Conservation (phyloP, 2,329 filamentous ascomycete species). For the Teratosphaeria viscida region DNA sequence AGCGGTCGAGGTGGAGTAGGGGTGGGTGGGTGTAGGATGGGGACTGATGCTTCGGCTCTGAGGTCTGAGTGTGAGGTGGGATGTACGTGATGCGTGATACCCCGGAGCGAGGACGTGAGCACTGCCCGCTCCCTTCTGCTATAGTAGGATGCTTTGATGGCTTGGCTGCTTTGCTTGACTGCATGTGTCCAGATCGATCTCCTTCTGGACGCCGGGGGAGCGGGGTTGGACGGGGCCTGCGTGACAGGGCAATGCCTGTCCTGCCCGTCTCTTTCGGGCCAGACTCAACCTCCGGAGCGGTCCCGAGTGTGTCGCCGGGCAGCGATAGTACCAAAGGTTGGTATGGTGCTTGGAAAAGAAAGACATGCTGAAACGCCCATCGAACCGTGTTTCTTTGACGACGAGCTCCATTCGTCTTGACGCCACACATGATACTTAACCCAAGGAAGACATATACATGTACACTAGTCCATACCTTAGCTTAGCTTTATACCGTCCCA, state of each 20-base stretch:
- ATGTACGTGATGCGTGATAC: background rate
- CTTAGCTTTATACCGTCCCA: background rate
- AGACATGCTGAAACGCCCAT: too few species aligned
- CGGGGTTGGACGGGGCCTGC: background rate
- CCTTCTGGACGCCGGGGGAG: background rate
- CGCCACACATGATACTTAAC: background rate
- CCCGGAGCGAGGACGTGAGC: background rate
- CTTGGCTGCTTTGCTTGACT: too few species aligned
- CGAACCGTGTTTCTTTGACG: too few species aligned
- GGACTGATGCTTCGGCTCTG: background rate
- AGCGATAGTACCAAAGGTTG: background rate
- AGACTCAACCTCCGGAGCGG: too few species aligned
- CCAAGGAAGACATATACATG: too few species aligned
- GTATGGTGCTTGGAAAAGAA: background rate
- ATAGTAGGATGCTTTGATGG: too few species aligned
- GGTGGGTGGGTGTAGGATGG: background rate
- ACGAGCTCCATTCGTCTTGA: background rate
- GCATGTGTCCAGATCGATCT: too few species aligned
- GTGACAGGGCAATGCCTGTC: background rate
- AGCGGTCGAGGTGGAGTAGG: conserved; percentile 18
- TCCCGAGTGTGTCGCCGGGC: background rate
- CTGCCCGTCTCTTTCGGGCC: background rate
- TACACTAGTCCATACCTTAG: too few species aligned
- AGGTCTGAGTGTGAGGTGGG: background rate
- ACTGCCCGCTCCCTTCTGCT: background rate